These are phyloP conservation scores for Orbilia javanica DNA, from an alignment of 2,329 filamentous ascomycete species.

Conservation along the genomic window DNA sequence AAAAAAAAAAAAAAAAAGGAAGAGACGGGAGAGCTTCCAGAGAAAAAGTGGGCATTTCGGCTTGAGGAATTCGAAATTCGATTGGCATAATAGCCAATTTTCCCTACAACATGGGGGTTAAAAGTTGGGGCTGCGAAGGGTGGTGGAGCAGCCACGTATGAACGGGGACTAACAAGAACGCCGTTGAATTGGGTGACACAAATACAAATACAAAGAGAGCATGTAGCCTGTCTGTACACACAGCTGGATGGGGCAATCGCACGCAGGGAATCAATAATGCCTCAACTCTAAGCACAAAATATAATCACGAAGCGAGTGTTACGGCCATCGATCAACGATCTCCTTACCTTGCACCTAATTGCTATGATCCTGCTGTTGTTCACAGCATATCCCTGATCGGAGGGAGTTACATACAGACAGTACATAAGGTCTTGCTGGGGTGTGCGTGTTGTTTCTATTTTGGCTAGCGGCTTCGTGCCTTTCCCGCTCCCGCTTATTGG, in stretches of 20 bases:
- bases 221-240: neutral
- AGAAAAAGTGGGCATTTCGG: neutral
- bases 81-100: constrained; percentile 37
- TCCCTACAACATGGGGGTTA: neutral
- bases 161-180: constrained; percentile 29
- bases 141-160: constrained; percentile 57
- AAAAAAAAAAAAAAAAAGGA: neutral
- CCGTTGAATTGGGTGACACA: constrained; percentile 45
- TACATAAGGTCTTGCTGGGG: constrained; percentile 8
- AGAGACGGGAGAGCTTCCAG: neutral
- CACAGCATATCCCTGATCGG: neutral
- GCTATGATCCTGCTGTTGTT: neutral
- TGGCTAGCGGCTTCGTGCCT: constrained; percentile 58
- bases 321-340: too few relatives aligned
- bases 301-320: too few relatives aligned
- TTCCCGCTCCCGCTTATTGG: constrained; percentile 58
- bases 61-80: constrained; percentile 17
- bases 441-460: constrained; percentile 57
- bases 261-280: constrained; percentile 46
- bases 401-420: neutral
- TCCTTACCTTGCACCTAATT: neutral
- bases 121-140: constrained; percentile 37
- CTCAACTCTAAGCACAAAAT: constrained; percentile 25
- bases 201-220: too few relatives aligned
- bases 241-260: constrained; percentile 46